A percentile compares a stretch with the other conserved stretches of the same genome.
Conservation (phyloP, 371 early-diverging fungal species). For the Mortierella sp. region DNA sequence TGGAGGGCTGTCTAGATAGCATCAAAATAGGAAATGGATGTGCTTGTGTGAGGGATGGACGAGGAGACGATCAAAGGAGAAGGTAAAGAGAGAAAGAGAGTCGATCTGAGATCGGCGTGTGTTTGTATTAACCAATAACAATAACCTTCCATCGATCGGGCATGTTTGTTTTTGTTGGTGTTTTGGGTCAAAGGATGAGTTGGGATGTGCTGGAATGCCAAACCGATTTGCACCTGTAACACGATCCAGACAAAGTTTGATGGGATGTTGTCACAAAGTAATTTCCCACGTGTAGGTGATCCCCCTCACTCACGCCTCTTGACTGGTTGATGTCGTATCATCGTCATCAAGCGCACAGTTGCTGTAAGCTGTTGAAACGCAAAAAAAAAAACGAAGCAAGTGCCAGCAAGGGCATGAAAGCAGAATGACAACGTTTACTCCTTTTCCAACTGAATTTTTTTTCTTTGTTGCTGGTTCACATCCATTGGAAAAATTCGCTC, state of each 20-base stretch:
- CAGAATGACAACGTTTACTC: neutral
- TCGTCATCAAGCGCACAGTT: neutral
- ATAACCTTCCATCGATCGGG: too few relatives aligned
- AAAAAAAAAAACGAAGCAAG: neutral
- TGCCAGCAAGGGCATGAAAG: neutral
- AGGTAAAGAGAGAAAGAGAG: neutral
- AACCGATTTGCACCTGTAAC: neutral
- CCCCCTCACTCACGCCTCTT: neutral
- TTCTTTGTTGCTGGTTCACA: neutral
- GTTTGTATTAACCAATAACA: too few relatives aligned
- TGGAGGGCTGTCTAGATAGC: conserved; percentile 10
- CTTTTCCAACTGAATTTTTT: neutral
- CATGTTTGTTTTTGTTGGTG: neutral
- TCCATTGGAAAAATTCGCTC: neutral
- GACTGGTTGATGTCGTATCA: neutral
- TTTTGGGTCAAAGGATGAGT: neutral
- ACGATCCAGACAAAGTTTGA: neutral
- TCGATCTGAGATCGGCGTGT: too few relatives aligned
- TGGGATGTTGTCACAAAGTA: neutral
- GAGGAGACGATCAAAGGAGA: neutral
- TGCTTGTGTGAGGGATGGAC: neutral
- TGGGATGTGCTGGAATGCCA: conserved; percentile 8
- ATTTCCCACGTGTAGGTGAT: neutral
- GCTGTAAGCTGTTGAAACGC: too few relatives aligned
- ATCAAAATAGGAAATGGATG: neutral